Conservation (phyloP, 208 protist species). For the Trypanosoma boissoni region DNA sequence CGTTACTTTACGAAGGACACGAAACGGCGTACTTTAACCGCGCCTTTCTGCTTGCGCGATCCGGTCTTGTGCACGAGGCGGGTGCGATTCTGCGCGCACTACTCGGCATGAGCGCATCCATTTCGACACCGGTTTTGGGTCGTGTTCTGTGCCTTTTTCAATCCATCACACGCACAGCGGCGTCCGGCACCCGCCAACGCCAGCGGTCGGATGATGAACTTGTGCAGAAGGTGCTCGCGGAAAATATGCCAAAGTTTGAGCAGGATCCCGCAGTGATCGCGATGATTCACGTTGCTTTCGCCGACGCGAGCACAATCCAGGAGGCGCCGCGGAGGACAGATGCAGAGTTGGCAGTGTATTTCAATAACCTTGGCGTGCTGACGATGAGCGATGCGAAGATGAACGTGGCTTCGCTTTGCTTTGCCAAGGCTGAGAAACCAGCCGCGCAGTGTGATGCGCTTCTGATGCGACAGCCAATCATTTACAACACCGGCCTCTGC, state of each 20-base stretch:
- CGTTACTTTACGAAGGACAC: constrained; percentile 78
- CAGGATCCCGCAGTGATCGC: constrained; percentile 44
- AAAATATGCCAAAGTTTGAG: constrained; percentile 37
- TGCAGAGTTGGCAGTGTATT: constrained; percentile 62
- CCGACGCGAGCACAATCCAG: constrained; percentile 70
- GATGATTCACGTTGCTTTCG: constrained; percentile 62
- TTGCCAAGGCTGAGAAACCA: constrained; percentile 72
- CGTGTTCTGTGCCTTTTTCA: constrained; percentile 78
- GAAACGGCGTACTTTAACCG: constrained; percentile 80
- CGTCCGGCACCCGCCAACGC: constrained; percentile 34
- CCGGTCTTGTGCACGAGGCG: constrained; percentile 58
- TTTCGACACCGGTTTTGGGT: constrained; percentile 48
- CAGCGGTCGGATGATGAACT: constrained; percentile 73
- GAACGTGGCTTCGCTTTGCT: constrained; percentile 78
- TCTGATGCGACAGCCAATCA: constrained; percentile 43
- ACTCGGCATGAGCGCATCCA: constrained; percentile 49
- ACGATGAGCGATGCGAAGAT: constrained; percentile 72
- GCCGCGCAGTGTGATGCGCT: constrained; percentile 29
- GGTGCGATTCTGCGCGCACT: constrained; percentile 66
- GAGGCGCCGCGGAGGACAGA: constrained; percentile 54
- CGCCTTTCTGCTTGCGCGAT: constrained; percentile 61
- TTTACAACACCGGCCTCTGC: constrained; percentile 85
- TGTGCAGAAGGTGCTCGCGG: constrained; percentile 60
- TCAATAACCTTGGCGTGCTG: constrained; percentile 87
- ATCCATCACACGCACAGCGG: constrained; percentile 59